Base-by-base conservation (phyloP, 148 eudicot genomes). In the Fagopyrum esculentum region DNA sequence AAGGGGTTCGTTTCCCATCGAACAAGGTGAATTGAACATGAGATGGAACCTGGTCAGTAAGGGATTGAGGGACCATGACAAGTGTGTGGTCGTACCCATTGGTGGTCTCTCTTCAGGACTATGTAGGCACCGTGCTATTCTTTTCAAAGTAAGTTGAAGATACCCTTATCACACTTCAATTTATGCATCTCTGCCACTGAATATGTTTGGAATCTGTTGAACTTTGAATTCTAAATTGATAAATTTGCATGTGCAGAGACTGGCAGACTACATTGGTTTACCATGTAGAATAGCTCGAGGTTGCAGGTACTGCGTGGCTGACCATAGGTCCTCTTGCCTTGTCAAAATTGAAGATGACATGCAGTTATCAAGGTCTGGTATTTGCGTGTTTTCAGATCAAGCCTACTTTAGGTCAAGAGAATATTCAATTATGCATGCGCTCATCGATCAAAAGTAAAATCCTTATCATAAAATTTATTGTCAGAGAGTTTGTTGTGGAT, bases 241-340 rank as follows among this genome's bases (percentile, higher is more conserved):
- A 66, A 15, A 3, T 66, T 63, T 61, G 45, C 51, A 45, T 60
- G 35, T 83, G 83, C 89, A 92, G 98, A 89, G 85, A 77, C 78
- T 95, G 79, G 98, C 98, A 22, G 98, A 95, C 76, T 87, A 74
- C 79, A 86, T 95, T 44, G 98, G 98, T 43, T 83, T 95, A 77
- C 98, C 98, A 10, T 95, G 98, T 84, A 85, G 98, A 80, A 95
- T 95, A 72, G 98, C 98, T 83, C 88, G 89, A 80, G 98, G 98
- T 73, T 95, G 98, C 85, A 89, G 84, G 82, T 92, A 87, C 75
- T 95, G 98, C 80, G 87, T 70, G 50, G 84, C 92, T 71, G 92
- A 90, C 56, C 90, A 95, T 73, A 80, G 82, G 73, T 95, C 98
- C 57, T 95, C 98, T 8, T 95, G 98, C 82, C 93, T 95, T 54